Conservation (phyloP, 768 basidiomycete genomes). For the Termitomyces sp. region DNA sequence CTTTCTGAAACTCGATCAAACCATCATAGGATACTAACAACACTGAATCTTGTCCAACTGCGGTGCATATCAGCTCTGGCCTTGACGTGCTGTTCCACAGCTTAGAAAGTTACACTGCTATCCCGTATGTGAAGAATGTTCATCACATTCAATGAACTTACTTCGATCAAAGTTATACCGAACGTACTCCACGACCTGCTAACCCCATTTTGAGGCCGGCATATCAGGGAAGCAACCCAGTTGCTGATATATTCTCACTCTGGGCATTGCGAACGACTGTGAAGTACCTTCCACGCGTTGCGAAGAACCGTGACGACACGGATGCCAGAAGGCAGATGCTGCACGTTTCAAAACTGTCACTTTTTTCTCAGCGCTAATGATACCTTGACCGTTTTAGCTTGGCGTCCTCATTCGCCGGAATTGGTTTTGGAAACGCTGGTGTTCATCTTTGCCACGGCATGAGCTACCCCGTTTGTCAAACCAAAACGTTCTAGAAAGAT, state of each 20-base stretch:
- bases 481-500: neutral
- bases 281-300: constrained; percentile 82
- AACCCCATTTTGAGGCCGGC: constrained; percentile 91
- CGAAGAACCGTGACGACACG: constrained; percentile 69
- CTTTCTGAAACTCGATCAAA: neutral
- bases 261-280: constrained; percentile 93
- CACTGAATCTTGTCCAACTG: constrained; percentile 87
- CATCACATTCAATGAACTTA: constrained; percentile 3
- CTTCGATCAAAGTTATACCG: constrained; percentile 61
- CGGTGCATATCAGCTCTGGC: constrained; percentile 91
- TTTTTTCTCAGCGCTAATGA: neutral
- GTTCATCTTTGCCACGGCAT: constrained; percentile 90
- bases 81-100: constrained; percentile 96
- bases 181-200: constrained; percentile 81
- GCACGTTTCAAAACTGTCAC: constrained; percentile 28
- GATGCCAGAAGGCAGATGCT: constrained; percentile 92
- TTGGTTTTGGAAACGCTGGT: constrained; percentile 92
- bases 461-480: constrained; percentile 70
- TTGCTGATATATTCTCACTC: constrained; percentile 92
- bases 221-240: constrained; percentile 91
- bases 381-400: constrained; percentile 39
- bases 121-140: constrained; percentile 62
- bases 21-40: constrained; percentile 68
- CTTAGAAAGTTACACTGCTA: constrained; percentile 90
- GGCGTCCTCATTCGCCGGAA: constrained; percentile 91